Base-by-base conservation (phyloP, 169 alveolate species). In the Plasmodium falciparum region DNA sequence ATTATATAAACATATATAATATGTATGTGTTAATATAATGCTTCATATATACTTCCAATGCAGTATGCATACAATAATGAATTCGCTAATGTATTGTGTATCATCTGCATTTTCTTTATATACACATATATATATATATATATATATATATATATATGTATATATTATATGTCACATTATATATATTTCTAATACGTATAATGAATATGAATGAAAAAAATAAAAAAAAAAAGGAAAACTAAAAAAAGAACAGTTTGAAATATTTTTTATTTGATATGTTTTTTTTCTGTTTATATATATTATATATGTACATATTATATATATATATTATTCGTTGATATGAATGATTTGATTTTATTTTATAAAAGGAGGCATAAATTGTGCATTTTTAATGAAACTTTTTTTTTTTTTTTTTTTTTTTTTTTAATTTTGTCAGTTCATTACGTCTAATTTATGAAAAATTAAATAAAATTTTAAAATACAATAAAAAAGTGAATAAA, bases 1-100 rank as follows among this genome's bases (percentile, higher is more conserved):
- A 6, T 24, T 61, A 61, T 6, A 26, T 49, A 7, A 4, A 33
- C 9, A 33, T 33, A 33, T 5, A 33, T 33, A 33, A 33, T 33
- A 33, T 4, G 9, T 33, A 33, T 33, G 8, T 33, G 45, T 33
- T 33, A 33, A 33, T 33, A 33, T 33, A 33, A 33, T 33, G 45
- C 45, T 33, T 33, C 45, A 33, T 33, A 33, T 33, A 33, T 33
- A 33, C 45, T 33, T 33, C 45, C 45, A 33, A 33, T 5, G n/a
- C 29, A 20, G 70, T 61, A 61, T 20, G 45, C 70, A 61, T 61
- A 61, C 70, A 61, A 61, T 24, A 13, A 61, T 61, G 6, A 20
- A 61, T 61, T 61, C 20, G 20, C 26, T 24, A 20, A 8, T 61
- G 20, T 22, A 61, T 61, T 39, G 45, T 61, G 29, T 33, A 33